Evolutionary conservation across 23 red algal species (phyloP).

Genomic region (Gracilaria vermiculophylla): DNA sequence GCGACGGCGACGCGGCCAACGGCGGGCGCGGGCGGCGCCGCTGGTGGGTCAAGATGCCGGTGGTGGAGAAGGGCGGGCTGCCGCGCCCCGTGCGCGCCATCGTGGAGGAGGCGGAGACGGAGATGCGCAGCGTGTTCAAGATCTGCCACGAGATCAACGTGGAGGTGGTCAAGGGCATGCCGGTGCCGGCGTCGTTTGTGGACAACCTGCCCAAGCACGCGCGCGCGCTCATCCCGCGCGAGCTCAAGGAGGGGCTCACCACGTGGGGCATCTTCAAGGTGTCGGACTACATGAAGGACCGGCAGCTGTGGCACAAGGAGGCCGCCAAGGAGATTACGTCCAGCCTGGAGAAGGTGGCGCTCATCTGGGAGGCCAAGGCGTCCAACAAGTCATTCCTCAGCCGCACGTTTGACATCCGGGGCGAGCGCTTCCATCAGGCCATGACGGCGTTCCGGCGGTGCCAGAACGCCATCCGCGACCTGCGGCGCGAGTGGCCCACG

Average conservation of each 20-base stretch:
- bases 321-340: slow-evolving; percentile 73
- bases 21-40: slow-evolving; percentile 21
- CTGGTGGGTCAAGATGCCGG: slow-evolving; percentile 91
- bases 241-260: slow-evolving; percentile 67
- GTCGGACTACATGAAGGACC: slow-evolving; percentile 71
- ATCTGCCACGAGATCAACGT: slow-evolving; percentile 75
- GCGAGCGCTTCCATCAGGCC: slow-evolving; percentile 73
- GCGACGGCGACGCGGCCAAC: background rate
- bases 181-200: slow-evolving; percentile 65
- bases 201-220: slow-evolving; percentile 65
- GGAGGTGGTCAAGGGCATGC: slow-evolving; percentile 67
- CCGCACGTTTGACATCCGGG: slow-evolving; percentile 70
- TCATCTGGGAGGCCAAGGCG: slow-evolving; percentile 72
- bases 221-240: slow-evolving; percentile 52
- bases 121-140: slow-evolving; percentile 67
- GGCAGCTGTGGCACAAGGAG: slow-evolving; percentile 71
- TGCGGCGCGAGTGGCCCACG: slow-evolving; percentile 75
- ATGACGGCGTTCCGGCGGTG: slow-evolving; percentile 64
- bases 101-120: slow-evolving; percentile 41
- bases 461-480: slow-evolving; percentile 68
- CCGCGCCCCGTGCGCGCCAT: slow-evolving; percentile 13
- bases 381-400: slow-evolving; percentile 61
- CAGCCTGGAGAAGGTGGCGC: slow-evolving; percentile 74
- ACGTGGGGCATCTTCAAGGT: slow-evolving; percentile 80
- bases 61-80: slow-evolving; percentile 65